Conservation (phyloP, 2,329 filamentous ascomycete species). For the Kalaharituber pfeilii region DNA sequence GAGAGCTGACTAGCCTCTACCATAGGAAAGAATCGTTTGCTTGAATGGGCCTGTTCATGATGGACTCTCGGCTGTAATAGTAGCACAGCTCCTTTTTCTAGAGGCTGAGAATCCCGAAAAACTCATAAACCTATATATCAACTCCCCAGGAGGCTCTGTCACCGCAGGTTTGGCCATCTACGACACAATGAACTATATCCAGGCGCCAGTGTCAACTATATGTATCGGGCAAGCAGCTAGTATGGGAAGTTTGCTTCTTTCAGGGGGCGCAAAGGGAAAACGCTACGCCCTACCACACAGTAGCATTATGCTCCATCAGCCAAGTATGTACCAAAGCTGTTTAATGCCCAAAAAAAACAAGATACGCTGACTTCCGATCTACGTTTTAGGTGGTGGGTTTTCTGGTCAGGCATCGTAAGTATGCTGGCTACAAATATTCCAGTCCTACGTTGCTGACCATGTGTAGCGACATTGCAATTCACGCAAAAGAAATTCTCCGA, state of each 20-base stretch:
- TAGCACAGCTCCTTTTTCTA: conserved; percentile 91
- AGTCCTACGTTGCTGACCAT: too few species aligned
- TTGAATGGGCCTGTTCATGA: conserved; percentile 86
- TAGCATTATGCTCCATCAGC: conserved; percentile 94
- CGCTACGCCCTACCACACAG: conserved; percentile 82
- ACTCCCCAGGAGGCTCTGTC: conserved; percentile 84
- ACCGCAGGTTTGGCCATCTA: conserved; percentile 83
- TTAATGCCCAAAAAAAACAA: neutral
- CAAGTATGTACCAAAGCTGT: conserved; percentile 30
- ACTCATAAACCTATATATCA: conserved; percentile 94
- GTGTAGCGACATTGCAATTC: conserved; percentile 66
- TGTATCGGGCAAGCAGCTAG: conserved; percentile 87
- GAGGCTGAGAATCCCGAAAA: conserved; percentile 92
- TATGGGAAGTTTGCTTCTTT: conserved; percentile 81
- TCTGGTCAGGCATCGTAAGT: conserved; percentile 40
- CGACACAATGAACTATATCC: conserved; percentile 97
- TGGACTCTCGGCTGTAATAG: conserved; percentile 76
- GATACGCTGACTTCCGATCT: conserved; percentile 6
- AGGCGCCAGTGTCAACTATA: conserved; percentile 79
- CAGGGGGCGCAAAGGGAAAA: conserved; percentile 69
- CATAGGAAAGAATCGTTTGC: conserved; percentile 76
- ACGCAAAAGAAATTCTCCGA: conserved; percentile 87
- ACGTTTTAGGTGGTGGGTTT: conserved; percentile 32
- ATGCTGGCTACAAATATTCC: too few species aligned
- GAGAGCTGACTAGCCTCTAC: neutral